Percentiles rank a stretch among this genome's conserved stretches.
phyloP scores from a whole-genome alignment of 2,329 filamentous ascomycete species.

The Madurella fahalii region DNA sequence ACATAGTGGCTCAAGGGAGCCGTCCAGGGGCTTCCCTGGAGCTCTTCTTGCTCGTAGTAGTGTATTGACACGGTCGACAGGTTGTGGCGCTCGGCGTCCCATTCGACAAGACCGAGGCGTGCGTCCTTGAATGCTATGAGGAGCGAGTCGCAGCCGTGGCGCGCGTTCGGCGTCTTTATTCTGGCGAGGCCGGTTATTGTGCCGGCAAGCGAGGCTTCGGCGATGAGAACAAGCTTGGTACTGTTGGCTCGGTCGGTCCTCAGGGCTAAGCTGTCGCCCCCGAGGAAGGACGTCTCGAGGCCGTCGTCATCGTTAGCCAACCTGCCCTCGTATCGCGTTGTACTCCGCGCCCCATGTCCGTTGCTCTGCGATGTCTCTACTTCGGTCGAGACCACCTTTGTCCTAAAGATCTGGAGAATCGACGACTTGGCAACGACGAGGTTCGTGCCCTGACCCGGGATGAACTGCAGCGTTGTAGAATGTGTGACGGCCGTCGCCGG shows the following conservation, averaged over 20 bases:
- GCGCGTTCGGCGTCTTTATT: slow-evolving; percentile 67
- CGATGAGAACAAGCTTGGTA: slow-evolving; percentile 77
- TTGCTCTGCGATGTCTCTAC: slow-evolving; percentile 40
- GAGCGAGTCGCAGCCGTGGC: slow-evolving; percentile 77
- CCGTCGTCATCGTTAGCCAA: slow-evolving; percentile 57
- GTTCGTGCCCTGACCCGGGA: slow-evolving; percentile 71
- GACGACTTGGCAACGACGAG: slow-evolving; percentile 90
- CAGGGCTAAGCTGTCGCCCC: slow-evolving; percentile 57
- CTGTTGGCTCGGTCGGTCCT: slow-evolving; percentile 61
- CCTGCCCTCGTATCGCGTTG: slow-evolving; percentile 48
- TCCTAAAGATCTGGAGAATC: slow-evolving; percentile 83
- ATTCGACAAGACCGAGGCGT: slow-evolving; percentile 88
- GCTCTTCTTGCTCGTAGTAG: slow-evolving; percentile 94
- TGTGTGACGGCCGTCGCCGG: slow-evolving; percentile 93
- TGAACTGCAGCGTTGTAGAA: slow-evolving; percentile 74
- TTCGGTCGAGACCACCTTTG: slow-evolving; percentile 63
- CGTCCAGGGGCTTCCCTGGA: slow-evolving; percentile 78
- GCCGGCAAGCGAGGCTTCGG: slow-evolving; percentile 79
- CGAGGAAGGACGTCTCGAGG: slow-evolving; percentile 63
- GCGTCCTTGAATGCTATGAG: slow-evolving; percentile 84
- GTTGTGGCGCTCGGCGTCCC: slow-evolving; percentile 76
- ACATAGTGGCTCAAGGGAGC: slow-evolving; percentile 69
- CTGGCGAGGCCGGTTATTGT: slow-evolving; percentile 79
- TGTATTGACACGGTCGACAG: slow-evolving; percentile 92
- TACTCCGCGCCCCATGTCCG: slow-evolving; percentile 37